Conservation (phyloP, 331 rosid species). For the Malus hybrid region DNA sequence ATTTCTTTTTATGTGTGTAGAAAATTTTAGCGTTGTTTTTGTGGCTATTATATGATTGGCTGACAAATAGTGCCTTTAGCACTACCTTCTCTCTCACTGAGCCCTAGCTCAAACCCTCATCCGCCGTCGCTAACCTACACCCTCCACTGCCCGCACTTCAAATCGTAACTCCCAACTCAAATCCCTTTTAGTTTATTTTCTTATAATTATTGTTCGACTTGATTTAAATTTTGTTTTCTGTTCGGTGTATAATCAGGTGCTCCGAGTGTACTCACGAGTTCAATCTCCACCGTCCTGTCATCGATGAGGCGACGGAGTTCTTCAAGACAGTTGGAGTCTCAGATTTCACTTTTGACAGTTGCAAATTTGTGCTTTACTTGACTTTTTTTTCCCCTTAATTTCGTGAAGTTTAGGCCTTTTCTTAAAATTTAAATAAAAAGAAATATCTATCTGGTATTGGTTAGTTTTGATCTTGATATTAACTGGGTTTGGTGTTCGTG, state of each 20-base stretch:
- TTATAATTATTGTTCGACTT: background rate
- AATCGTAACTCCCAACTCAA: too few species aligned
- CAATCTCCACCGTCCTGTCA: conserved; percentile 70
- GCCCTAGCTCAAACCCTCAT: too few species aligned
- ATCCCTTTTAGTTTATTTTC: background rate
- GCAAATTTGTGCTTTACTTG: conserved; percentile 49
- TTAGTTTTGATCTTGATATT: background rate
- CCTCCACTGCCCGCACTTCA: too few species aligned
- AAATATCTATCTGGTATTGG: background rate
- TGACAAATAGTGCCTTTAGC: too few species aligned
- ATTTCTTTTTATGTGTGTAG: too few species aligned
- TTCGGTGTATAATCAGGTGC: conserved; percentile 42
- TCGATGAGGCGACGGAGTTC: conserved; percentile 73
- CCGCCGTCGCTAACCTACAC: too few species aligned
- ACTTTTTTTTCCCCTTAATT: background rate
- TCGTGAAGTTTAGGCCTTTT: background rate
- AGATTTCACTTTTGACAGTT: conserved; percentile 22
- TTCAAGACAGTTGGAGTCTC: conserved; percentile 47
- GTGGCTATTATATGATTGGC: too few species aligned
- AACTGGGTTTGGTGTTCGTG: conserved; percentile 24
- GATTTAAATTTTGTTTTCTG: background rate
- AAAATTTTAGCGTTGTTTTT: too few species aligned
- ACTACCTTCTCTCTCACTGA: too few species aligned
- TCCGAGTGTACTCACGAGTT: conserved; percentile 88
- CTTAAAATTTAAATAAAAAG: background rate